phyloP scores from a whole-genome alignment of 805 yeast genomes.

The Isabelozyma rhagii region DNA sequence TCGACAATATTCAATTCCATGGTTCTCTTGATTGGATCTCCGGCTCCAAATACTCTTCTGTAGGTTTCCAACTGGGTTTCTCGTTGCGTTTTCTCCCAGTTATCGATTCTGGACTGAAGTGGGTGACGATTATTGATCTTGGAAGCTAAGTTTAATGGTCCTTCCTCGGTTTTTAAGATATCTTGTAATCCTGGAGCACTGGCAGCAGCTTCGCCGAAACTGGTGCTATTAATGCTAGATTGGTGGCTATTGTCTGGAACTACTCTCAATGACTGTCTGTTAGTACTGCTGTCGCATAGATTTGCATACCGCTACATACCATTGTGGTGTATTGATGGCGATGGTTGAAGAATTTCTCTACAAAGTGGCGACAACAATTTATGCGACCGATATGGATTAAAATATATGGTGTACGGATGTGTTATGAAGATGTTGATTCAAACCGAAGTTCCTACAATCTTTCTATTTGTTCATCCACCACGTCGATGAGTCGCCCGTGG shows the following conservation, averaged over 20 bases:
- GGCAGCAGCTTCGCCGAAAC: conserved; percentile 54
- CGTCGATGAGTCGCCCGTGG: conserved; percentile 17
- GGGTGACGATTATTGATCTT: conserved; percentile 82
- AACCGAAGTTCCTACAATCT: conserved; percentile 10
- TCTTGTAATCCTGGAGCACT: conserved; percentile 73
- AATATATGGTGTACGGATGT: not conserved
- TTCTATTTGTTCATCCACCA: conserved; percentile 30
- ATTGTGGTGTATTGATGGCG: not conserved
- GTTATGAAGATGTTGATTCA: not conserved
- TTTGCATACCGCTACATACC: not conserved
- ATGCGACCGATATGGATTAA: not conserved
- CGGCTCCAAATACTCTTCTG: conserved; percentile 84
- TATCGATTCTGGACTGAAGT: conserved; percentile 65
- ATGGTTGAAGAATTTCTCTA: not conserved
- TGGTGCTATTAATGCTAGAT: conserved; percentile 48
- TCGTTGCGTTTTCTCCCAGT: conserved; percentile 79
- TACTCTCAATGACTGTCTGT: conserved; percentile 45
- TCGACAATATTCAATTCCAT: conserved; percentile 83
- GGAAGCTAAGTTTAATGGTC: conserved; percentile 58
- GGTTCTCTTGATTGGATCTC: conserved; percentile 86
- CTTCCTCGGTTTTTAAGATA: conserved; percentile 60
- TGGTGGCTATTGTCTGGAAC: conserved; percentile 51
- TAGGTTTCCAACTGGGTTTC: conserved; percentile 71
- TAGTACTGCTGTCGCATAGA: not conserved
- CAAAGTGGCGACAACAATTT: not conserved